Base-by-base conservation (phyloP, 352 stramenopile species). In the Phytophthora uliginosa region DNA sequence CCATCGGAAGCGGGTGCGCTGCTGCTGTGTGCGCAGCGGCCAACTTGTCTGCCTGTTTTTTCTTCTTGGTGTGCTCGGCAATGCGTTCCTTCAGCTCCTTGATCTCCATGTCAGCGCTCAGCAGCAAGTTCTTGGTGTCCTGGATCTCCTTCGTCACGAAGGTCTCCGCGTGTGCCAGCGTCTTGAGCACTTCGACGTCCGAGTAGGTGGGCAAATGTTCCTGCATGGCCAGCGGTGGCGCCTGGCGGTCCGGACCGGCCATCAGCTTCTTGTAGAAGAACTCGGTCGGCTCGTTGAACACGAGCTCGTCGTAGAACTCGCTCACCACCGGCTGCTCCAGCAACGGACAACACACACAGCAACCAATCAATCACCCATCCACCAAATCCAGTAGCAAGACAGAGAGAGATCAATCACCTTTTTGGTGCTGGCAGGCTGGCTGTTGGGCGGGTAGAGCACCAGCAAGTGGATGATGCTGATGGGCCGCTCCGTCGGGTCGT, bases 261-360 rank as follows among this genome's bases (percentile, higher is more conserved):
- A 79, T 83, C n/a, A 99, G 76, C 65, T 97, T 91, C 73, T 97
- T 93, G 87, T 98, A 98, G 76, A 99, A 99, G 55, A 93, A 94
- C 78, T 98, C 94, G 36, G 88, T 97, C 50, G 97, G 97, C 85
- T 99, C 94, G 26, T 98, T 98, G 81, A 99, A 99, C n/a, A 99
- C 96, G 5, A 99, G 91, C 78, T 99, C 97, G 74, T 99, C 97
- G 84, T 99, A 99, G 62, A 95, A 97, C 82, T 99, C 97, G 36
- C 89, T 91, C 28, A 99, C 87, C 15, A 99, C 97, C 2, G 96
- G 95, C 86, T 97, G 66, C n/a, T 42, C 34, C 38, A 57, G 51
- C 15, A 53, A 64, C n/a, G 38, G 26, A 47, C 31, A 45, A 45
- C 36, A 45, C 17, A 38, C 36, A 42, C 38, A 45, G 28, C 28